These are phyloP conservation scores for Trypanosoma scelopori DNA, from an alignment of 208 protist species.

Conservation along the genomic window DNA sequence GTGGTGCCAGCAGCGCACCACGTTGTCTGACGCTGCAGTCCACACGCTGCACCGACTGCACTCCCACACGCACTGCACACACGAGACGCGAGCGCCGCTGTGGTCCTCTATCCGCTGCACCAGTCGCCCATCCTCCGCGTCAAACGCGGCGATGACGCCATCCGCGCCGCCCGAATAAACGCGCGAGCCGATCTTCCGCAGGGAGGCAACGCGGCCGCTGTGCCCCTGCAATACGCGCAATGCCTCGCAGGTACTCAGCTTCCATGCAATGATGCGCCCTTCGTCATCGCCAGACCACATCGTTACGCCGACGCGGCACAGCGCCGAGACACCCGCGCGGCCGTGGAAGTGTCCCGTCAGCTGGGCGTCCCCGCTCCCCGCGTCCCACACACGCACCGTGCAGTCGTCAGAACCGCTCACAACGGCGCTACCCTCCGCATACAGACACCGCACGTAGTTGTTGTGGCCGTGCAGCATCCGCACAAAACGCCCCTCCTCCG, in stretches of 20 bases:
- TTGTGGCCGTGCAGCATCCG: slow-evolving; percentile 70
- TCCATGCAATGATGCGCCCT: slow-evolving; percentile 69
- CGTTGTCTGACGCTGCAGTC: slow-evolving; percentile 64
- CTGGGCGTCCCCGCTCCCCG: slow-evolving; percentile 54
- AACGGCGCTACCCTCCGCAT: slow-evolving; percentile 77
- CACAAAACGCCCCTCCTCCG: slow-evolving; percentile 32
- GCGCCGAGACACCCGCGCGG: slow-evolving; percentile 52
- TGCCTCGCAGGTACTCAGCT: slow-evolving; percentile 68
- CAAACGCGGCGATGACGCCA: slow-evolving; percentile 56
- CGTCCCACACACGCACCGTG: slow-evolving; percentile 86
- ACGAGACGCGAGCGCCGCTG: slow-evolving; percentile 38
- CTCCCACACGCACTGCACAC: slow-evolving; percentile 57
- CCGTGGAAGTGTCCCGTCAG: slow-evolving; percentile 80
- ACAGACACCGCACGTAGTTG: slow-evolving; percentile 69
- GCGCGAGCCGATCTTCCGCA: slow-evolving; percentile 61
- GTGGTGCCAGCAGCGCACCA: slow-evolving; percentile 84
- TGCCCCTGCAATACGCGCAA: slow-evolving; percentile 49
- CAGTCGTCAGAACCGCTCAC: slow-evolving; percentile 77
- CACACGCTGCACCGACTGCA: slow-evolving; percentile 77
- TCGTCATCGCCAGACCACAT: slow-evolving; percentile 84
- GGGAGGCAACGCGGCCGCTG: slow-evolving; percentile 43
- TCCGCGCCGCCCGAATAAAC: slow-evolving; percentile 68
- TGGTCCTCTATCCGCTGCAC: slow-evolving; percentile 50
- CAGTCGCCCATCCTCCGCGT: slow-evolving; percentile 49
- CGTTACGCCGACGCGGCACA: slow-evolving; percentile 67